Base-by-base conservation (phyloP, 2,329 filamentous ascomycete genomes). In the Exophiala lecanii-corni region DNA sequence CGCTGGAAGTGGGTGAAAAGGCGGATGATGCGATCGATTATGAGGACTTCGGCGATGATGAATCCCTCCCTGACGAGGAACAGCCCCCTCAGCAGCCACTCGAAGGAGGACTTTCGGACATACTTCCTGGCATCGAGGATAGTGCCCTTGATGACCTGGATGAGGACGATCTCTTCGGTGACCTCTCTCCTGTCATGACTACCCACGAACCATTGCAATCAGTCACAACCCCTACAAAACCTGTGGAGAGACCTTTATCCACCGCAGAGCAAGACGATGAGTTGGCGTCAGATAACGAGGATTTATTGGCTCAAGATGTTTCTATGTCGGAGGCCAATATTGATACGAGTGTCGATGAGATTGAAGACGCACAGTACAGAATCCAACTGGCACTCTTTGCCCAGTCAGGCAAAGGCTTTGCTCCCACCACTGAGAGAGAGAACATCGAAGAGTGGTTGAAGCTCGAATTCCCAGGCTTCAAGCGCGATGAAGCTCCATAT, bases 11-110 rank as follows among this genome's bases (percentile, higher is more conserved):
- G 39, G 75, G 74, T 15, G 84, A 88, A 62, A 98, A 98, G 65
- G 91, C 89, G 41, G 89, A 89, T 47, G 86, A 97, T 66, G 92
- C 92, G 30, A 70, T 92, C 50, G 92, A 98, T 60, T 98, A 76
- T 57, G 88, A 86, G 60, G 87, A 95, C 59, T 89, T 97, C 50
- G 84, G 84, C 53, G 91, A 97, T 61, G 89, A 94, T 60, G 89
- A 96, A 51, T 74, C 95, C 5, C 84, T 88, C 9, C 87, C 92
- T 5, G 87, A 92, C 28, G 71, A 73, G 54, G 66, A 68, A 12
- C 7, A 12, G 45, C 45, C 37, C 10, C 51, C 55, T 7, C 49
- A 42, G 32, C 50, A 55, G 21, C 39, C 40, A 9, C 42, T 41
- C 30, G 42, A 18, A 37, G 55, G 28, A 32, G 36, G 13, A 17